Percentiles rank a stretch among this genome's conserved stretches.
These are phyloP conservation scores for Pythium coloratum DNA, from an alignment of 352 stramenopile species.

Conservation along the genomic window DNA sequence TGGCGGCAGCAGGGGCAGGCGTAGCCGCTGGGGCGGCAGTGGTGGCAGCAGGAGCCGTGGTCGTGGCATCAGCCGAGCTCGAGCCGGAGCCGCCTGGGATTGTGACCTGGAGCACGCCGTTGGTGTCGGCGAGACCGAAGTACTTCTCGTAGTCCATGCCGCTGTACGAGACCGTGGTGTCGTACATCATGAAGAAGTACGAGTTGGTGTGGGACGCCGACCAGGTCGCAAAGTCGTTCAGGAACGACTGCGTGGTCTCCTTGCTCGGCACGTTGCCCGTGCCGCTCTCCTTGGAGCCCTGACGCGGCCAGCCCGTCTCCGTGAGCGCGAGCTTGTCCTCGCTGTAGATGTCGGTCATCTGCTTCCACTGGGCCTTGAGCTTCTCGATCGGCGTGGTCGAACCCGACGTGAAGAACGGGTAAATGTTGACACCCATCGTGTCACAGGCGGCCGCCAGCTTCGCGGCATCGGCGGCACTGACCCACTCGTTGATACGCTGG, in stretches of 20 bases:
- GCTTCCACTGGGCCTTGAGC: conserved; percentile 48
- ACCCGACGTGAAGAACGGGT: conserved; percentile 68
- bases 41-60: conserved; percentile 6
- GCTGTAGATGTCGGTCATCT: conserved; percentile 41
- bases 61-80: background rate
- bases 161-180: conserved; percentile 47
- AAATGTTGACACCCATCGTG: conserved; percentile 63
- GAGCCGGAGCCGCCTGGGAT: conserved; percentile 31
- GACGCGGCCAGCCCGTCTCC: conserved; percentile 59
- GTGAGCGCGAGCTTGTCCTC: conserved; percentile 40
- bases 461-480: conserved; percentile 34
- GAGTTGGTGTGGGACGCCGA: conserved; percentile 28
- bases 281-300: conserved; percentile 20
- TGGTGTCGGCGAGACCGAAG: conserved; percentile 48
- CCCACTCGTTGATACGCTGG: conserved; percentile 69
- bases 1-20: background rate
- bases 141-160: conserved; percentile 53
- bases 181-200: conserved; percentile 71
- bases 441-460: conserved; percentile 32
- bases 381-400: conserved; percentile 39
- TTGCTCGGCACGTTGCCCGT: conserved; percentile 42
- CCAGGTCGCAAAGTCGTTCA: conserved; percentile 49
- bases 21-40: background rate
- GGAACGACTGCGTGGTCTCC: conserved; percentile 42
- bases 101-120: conserved; percentile 35